These are phyloP conservation scores for Alloteropsis semialata DNA, from an alignment of 176 grass and related monocot species.

Conservation along the genomic window DNA sequence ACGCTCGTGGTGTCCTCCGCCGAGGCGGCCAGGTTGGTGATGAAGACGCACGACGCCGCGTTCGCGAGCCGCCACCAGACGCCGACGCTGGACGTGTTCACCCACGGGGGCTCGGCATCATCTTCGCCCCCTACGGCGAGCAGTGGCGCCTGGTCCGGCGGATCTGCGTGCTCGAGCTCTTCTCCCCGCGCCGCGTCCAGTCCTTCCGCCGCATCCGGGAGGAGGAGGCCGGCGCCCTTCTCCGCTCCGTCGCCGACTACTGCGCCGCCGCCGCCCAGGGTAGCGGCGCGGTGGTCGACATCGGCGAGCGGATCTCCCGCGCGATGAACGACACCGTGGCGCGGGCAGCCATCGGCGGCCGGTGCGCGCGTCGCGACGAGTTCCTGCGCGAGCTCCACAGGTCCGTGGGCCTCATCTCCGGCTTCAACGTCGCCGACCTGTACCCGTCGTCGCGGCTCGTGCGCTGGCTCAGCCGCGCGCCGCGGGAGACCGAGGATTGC, in stretches of 20 bases:
- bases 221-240: neutral
- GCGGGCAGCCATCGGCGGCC: neutral
- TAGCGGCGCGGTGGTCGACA: neutral
- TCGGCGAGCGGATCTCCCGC: constrained; percentile 2
- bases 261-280: neutral
- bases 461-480: constrained; percentile 1
- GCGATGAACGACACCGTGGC: constrained; percentile 1
- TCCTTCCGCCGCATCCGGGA: constrained; percentile 19
- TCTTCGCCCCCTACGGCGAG: constrained; percentile 44
- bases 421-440: constrained; percentile 38
- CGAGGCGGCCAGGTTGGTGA: constrained; percentile 26
- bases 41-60: constrained; percentile 23
- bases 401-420: neutral
- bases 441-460: constrained; percentile 28
- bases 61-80: constrained; percentile 28
- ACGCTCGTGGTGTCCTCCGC: constrained; percentile 37
- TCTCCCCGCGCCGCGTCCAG: constrained; percentile 27
- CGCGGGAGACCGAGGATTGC: neutral
- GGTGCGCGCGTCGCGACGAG: constrained; percentile 34
- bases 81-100: neutral
- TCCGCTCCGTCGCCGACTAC: constrained; percentile 10
- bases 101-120: neutral
- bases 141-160: constrained; percentile 34
- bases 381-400: constrained; percentile 11
- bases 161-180: constrained; percentile 36